phyloP scores from a whole-genome alignment of 164 flowering plant genomes.

The Macadamia integrifolia region DNA sequence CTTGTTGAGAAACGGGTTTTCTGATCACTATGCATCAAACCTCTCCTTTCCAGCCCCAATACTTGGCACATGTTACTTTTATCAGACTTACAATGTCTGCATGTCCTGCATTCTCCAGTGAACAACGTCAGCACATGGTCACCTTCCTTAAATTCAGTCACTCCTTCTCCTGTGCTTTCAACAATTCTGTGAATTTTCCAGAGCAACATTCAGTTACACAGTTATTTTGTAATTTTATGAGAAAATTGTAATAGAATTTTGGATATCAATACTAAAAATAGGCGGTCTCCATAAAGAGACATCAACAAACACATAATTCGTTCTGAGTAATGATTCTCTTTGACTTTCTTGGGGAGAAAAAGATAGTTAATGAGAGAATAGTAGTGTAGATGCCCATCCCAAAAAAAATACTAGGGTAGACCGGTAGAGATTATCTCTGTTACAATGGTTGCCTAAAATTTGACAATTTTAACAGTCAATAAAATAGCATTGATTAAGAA shows the following conservation, averaged over 20 bases:
- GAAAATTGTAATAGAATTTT: not conserved
- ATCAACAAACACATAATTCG: too few relatives aligned
- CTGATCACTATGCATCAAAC: slow-evolving; percentile 94
- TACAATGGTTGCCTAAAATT: too few relatives aligned
- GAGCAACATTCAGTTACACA: not conserved
- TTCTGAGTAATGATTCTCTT: too few relatives aligned
- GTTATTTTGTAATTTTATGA: not conserved
- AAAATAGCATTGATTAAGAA: too few relatives aligned
- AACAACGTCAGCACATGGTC: slow-evolving; percentile 92
- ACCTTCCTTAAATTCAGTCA: slow-evolving; percentile 76
- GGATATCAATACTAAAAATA: not conserved
- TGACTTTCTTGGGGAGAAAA: too few relatives aligned
- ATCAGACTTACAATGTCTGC: slow-evolving; percentile 67
- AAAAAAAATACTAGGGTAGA: too few relatives aligned
- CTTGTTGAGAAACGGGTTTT: slow-evolving; percentile 73
- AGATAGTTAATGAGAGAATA: too few relatives aligned
- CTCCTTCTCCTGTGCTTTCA: slow-evolving; percentile 91
- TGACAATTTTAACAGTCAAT: too few relatives aligned
- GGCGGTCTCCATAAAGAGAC: not conserved
- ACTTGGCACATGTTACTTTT: slow-evolving; percentile 91
- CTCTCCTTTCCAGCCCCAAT: slow-evolving; percentile 84
- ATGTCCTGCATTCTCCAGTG: slow-evolving; percentile 84
- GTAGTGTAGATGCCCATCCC: too few relatives aligned
- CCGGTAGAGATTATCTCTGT: too few relatives aligned
- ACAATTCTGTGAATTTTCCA: slow-evolving; percentile 53